phyloP scores from a whole-genome alignment of 768 basidiomycete species.

The Phylloporus sp. region DNA sequence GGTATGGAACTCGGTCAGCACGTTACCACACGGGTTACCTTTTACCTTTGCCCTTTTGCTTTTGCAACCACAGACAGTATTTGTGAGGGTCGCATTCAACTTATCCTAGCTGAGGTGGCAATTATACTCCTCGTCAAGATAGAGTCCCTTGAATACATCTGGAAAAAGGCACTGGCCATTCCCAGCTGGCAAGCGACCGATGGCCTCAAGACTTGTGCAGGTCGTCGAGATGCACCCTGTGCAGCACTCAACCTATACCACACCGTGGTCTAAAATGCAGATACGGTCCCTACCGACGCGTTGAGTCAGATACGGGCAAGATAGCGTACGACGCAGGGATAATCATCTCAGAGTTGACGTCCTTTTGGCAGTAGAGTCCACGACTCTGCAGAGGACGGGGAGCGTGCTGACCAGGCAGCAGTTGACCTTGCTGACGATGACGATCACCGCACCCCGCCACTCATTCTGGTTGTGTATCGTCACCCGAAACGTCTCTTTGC shows the following conservation, averaged over 20 bases:
- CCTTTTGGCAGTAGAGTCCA: slow-evolving; percentile 58
- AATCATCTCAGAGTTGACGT: slow-evolving; percentile 63
- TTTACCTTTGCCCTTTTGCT: no score
- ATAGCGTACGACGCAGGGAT: slow-evolving; percentile 34
- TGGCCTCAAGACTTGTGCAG: slow-evolving; percentile 56
- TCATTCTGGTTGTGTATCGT: slow-evolving; percentile 35
- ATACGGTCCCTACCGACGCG: slow-evolving; percentile 52
- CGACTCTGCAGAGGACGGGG: slow-evolving; percentile 54
- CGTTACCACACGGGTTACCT: no score
- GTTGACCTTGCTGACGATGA: slow-evolving; percentile 48
- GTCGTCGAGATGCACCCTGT: slow-evolving; percentile 67
- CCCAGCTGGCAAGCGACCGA: slow-evolving; percentile 33
- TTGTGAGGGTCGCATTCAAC: no score
- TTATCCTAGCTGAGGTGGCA: no score
- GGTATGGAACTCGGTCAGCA: no score
- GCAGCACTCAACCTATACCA: slow-evolving; percentile 68
- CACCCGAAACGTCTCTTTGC: slow-evolving; percentile 38
- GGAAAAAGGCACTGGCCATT: slow-evolving; percentile 52
- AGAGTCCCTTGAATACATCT: slow-evolving; percentile 51
- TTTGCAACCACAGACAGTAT: no score
- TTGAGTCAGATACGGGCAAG: background rate
- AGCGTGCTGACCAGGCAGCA: slow-evolving; percentile 55
- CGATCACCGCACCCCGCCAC: no score
- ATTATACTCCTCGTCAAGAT: no score
- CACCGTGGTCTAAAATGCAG: slow-evolving; percentile 61